Conservation (phyloP, 306 rosid species). For the Hippophae gyantsensis region DNA sequence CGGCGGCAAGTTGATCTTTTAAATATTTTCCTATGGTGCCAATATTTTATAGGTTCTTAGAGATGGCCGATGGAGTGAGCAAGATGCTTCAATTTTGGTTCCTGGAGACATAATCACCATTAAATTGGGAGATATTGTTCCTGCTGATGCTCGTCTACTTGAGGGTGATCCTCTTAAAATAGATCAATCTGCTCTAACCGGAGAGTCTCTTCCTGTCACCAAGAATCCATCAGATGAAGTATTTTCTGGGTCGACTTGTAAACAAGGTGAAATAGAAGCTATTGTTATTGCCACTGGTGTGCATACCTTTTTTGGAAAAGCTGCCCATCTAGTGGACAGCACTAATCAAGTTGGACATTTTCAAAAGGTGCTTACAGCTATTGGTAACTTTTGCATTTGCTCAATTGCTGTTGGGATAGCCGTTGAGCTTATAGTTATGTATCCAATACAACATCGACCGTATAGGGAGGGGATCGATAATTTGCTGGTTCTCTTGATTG, state of each 20-base stretch:
- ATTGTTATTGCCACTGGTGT: slow-evolving; percentile 98
- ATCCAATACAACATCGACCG: slow-evolving; percentile 75
- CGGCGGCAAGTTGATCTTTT: neutral
- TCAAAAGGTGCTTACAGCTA: slow-evolving; percentile 95
- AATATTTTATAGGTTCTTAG: slow-evolving; percentile 59
- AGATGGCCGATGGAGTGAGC: slow-evolving; percentile 89
- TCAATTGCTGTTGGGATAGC: slow-evolving; percentile 77
- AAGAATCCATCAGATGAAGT: slow-evolving; percentile 91
- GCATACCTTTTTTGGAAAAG: slow-evolving; percentile 97
- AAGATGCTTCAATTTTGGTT: slow-evolving; percentile 91
- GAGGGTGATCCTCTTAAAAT: slow-evolving; percentile 96
- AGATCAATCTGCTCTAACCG: slow-evolving; percentile 96
- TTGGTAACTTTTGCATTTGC: slow-evolving; percentile 95
- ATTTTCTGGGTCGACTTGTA: slow-evolving; percentile 94
- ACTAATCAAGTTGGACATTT: slow-evolving; percentile 99
- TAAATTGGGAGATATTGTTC: slow-evolving; percentile 87
- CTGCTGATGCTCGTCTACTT: slow-evolving; percentile 99
- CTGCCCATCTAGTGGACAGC: slow-evolving; percentile 95
- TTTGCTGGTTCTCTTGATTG: slow-evolving; percentile 88
- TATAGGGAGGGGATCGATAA: slow-evolving; percentile 96
- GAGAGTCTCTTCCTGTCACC: slow-evolving; percentile 93
- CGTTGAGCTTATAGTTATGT: slow-evolving; percentile 84
- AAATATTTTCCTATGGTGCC: slow-evolving; percentile 15
- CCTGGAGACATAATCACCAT: slow-evolving; percentile 97
- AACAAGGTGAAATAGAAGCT: slow-evolving; percentile 97